Percentiles rank a stretch among this genome's conserved stretches.
phyloP scores from a whole-genome alignment of 2,329 filamentous ascomycete genomes.

The Bipolaris zeicola region DNA sequence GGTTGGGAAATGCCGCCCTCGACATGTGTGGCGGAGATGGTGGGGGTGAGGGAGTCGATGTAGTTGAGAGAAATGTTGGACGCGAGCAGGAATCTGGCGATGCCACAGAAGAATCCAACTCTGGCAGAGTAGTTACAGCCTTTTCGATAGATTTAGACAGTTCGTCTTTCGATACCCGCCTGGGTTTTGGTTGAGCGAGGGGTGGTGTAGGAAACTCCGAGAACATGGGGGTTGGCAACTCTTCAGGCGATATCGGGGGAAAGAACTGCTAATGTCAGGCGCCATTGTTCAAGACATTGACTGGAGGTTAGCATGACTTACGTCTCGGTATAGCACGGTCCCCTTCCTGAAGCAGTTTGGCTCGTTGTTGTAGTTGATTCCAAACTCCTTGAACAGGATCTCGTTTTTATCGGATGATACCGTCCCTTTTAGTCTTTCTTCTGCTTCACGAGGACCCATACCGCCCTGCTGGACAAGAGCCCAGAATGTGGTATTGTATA shows the following conservation, averaged over 20 bases:
- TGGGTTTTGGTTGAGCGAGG: conserved; percentile 28
- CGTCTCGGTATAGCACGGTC: conserved; percentile 84
- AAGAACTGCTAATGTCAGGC: conserved; percentile 37
- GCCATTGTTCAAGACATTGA: neutral
- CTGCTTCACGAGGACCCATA: conserved; percentile 77
- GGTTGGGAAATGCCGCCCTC: conserved; percentile 32
- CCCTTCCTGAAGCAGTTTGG: conserved; percentile 91
- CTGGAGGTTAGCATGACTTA: conserved; percentile 48
- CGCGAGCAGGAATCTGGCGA: conserved; percentile 24
- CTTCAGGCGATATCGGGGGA: conserved; percentile 20
- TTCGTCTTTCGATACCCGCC: conserved; percentile 13
- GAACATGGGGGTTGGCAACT: conserved; percentile 19
- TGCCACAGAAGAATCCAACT: conserved; percentile 12
- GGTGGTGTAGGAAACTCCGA: conserved; percentile 16
- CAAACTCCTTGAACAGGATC: conserved; percentile 85
- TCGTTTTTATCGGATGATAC: conserved; percentile 91
- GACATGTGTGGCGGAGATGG: conserved; percentile 34
- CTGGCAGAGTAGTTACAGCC: conserved; percentile 20
- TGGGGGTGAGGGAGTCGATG: conserved; percentile 43
- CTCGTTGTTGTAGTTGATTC: conserved; percentile 98
- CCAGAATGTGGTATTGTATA: conserved; percentile 99
- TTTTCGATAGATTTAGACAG: conserved; percentile 31
- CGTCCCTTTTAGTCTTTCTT: conserved; percentile 80
- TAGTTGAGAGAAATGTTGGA: conserved; percentile 43
- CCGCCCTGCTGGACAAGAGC: conserved; percentile 78